Evolutionary conservation across 2,329 filamentous ascomycete species (phyloP).

Genomic region (Endothia cerciana): DNA sequence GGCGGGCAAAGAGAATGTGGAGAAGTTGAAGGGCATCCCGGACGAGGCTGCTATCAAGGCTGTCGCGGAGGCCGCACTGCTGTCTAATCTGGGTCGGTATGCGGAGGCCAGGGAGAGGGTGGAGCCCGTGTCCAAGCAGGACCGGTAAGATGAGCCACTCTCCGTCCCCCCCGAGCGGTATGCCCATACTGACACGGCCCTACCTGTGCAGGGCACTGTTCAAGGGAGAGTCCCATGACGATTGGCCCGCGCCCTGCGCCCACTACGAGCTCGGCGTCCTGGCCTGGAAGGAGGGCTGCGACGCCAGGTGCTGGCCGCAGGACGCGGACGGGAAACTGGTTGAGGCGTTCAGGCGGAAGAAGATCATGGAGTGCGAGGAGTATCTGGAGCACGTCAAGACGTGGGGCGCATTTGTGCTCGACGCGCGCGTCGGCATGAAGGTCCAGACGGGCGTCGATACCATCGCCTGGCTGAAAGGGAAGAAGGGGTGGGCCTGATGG

Average conservation of each 20-base stretch:
- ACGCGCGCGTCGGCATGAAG: conserved; percentile 75
- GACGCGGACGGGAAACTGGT: conserved; percentile 31
- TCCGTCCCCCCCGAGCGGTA: not conserved
- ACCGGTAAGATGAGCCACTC: conserved; percentile 50
- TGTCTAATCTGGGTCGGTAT: conserved; percentile 65
- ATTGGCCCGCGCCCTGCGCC: conserved; percentile 73
- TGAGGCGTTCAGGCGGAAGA: conserved; percentile 46
- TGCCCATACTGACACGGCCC: not conserved
- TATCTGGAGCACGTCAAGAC: conserved; percentile 69
- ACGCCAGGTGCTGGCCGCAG: conserved; percentile 38
- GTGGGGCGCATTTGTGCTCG: conserved; percentile 75
- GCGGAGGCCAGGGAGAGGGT: conserved; percentile 69
- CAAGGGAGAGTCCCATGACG: conserved; percentile 66
- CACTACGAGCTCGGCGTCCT: conserved; percentile 87
- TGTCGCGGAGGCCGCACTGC: conserved; percentile 67
- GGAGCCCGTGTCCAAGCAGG: conserved; percentile 66
- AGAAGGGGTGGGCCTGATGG: conserved; percentile 41
- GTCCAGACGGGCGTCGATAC: conserved; percentile 72
- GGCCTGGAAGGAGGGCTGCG: conserved; percentile 71
- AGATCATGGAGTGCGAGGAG: conserved; percentile 63
- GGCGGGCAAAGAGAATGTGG: conserved; percentile 44
- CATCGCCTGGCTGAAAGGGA: conserved; percentile 56
- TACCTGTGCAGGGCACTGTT: conserved; percentile 49
- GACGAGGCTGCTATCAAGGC: conserved; percentile 68
- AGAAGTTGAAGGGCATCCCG: conserved; percentile 53